Evolutionary conservation across 805 yeast genomes (phyloP), one percentile per base, ranked within the genome.

Genomic region (Cyberlindnera meyerae): DNA sequence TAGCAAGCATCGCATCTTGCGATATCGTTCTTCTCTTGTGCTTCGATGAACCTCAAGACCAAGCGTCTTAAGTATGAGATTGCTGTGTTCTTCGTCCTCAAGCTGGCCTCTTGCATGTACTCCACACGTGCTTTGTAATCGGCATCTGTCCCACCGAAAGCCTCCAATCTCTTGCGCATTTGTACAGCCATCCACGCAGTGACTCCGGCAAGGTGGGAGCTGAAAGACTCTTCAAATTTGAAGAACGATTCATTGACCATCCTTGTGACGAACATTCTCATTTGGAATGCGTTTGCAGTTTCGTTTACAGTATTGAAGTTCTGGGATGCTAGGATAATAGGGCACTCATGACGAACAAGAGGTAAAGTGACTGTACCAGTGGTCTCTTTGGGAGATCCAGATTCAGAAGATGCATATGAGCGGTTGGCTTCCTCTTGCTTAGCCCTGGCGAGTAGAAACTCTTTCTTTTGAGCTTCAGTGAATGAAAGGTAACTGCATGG

Each of bases 401-500:
- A 25, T 8, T 45, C 39, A 4, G 31, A 22, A 9, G 42, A 31
- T 9, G 47, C 31, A 1, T 37, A 36, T 4, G 29, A 26, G 5
- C 18, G 18, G 3, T 31, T 6, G 7, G 30, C 11, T 9, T 11
- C 16, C 11, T 30, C 11, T 24, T 43, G 40, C 22, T 37, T 37
- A 11, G 31, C 33, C 30, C 47, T 52, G 21, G 33, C 31, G 3
- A 18, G 18, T 1, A 28, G n/a, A 13, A 54, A 51, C 13, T 35
- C 44, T 20, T 37, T 30, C 38, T 42, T 47, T 20, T 54, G 49
- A 1, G 35, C 42, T n/a, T 41, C 40, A 1, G 54, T 45, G 29
- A 52, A 47, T 1, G 47, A 37, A 6, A 48, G 31, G 26, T 52
- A 54, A 29, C 55, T 49, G 42, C 57, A 54, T 5, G 49, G 49